A percentile compares a stretch with the other conserved stretches of the same genome.
Evolutionary conservation across 2,329 filamentous ascomycete species (phyloP).

Genomic region (Onygenales sp.): DNA sequence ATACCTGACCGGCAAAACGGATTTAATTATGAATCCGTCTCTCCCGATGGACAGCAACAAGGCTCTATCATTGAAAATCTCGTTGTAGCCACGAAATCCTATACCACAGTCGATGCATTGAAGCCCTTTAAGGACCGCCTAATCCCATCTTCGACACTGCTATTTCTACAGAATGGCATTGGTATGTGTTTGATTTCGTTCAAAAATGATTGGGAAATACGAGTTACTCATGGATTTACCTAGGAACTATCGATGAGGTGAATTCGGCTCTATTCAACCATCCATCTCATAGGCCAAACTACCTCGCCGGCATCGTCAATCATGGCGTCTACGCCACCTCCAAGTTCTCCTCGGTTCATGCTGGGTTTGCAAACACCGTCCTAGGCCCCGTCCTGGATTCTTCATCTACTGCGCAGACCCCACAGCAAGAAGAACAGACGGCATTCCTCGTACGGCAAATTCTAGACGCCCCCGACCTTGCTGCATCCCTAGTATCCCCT

Average conservation of each 20-base stretch:
- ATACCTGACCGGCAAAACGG: background rate
- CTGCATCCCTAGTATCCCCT: background rate
- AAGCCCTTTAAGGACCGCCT: background rate
- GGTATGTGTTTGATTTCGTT: background rate
- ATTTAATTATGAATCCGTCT: background rate
- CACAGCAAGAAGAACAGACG: background rate
- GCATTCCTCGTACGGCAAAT: background rate
- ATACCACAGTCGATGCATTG: background rate
- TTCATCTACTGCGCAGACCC: background rate
- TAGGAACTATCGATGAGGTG: background rate
- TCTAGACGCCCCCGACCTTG: background rate
- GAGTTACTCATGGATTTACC: background rate
- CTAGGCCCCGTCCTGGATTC: background rate
- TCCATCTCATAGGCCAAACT: background rate
- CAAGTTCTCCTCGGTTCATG: background rate
- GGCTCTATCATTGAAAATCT: background rate
- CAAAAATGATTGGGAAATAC: background rate
- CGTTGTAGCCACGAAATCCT: background rate
- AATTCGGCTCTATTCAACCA: background rate
- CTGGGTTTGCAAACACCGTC: background rate
- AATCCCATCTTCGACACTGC: background rate
- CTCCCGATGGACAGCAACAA: background rate
- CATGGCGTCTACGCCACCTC: background rate
- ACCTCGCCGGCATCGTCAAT: background rate
- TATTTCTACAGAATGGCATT: background rate